Evolutionary conservation across 345 rosid genomes (phyloP).

Genomic region (Linum trigynum): DNA sequence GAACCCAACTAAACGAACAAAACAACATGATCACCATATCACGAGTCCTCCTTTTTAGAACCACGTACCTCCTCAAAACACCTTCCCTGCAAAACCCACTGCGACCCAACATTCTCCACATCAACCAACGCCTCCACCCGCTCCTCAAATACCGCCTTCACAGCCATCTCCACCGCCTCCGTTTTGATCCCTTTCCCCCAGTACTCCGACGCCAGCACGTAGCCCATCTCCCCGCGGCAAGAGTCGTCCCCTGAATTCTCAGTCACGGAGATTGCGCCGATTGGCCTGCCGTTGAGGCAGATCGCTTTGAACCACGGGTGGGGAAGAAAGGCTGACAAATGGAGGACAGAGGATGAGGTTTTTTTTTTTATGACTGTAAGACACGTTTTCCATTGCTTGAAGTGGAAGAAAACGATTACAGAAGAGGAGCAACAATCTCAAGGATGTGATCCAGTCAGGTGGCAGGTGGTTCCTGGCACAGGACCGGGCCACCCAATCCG

Average conservation of each 20-base stretch:
- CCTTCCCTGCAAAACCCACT: conserved; percentile 54
- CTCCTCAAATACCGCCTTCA: conserved; percentile 35
- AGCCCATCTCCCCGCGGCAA: conserved; percentile 48
- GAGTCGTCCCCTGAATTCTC: conserved; percentile 27
- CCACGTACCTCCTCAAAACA: conserved; percentile 38
- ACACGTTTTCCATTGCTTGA: too few relatives aligned
- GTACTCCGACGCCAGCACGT: conserved; percentile 33
- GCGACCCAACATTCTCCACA: conserved; percentile 48
- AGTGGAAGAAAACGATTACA: too few relatives aligned
- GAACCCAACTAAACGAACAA: too few relatives aligned
- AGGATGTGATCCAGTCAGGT: too few relatives aligned
- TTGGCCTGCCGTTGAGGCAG: conserved; percentile 38
- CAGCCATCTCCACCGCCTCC: conserved; percentile 42
- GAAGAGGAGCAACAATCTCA: too few relatives aligned
- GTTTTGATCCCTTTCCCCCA: conserved; percentile 59
- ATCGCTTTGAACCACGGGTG: conserved; percentile 67
- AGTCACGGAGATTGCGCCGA: conserved; percentile 44
- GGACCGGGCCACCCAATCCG: too few relatives aligned
- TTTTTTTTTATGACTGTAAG: conserved; percentile 37
- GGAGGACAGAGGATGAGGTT: conserved; percentile 33
- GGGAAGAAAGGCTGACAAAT: conserved; percentile 19
- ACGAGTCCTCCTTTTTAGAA: conserved; percentile 38
- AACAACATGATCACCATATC: conserved; percentile 45
- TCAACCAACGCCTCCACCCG: conserved; percentile 44
- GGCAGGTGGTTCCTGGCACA: too few relatives aligned